phyloP scores from a whole-genome alignment of 441 rosid species.

The Euphorbia celastroides region DNA sequence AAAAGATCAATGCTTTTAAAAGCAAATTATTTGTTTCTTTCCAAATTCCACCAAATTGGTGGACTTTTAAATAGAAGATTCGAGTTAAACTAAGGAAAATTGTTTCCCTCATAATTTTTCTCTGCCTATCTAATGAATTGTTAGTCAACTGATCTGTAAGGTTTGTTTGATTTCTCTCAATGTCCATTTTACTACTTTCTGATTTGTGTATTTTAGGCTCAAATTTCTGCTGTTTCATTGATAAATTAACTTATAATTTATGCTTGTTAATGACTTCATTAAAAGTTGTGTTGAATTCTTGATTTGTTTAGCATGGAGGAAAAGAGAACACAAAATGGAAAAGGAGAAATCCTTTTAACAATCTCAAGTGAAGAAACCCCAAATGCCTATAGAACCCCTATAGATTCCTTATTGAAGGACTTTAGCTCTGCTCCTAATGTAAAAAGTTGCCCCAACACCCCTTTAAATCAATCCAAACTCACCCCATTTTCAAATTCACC shows the following conservation, averaged over 20 bases:
- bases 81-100: too few relatives aligned
- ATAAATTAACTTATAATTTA: too few relatives aligned
- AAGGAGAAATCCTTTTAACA: slow-evolving; percentile 41
- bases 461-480: slow-evolving; percentile 19
- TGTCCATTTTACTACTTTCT: neutral
- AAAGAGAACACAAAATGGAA: slow-evolving; percentile 26
- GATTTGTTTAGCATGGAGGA: slow-evolving; percentile 30
- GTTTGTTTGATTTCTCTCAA: neutral
- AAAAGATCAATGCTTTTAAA: too few relatives aligned
- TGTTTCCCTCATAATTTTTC: too few relatives aligned
- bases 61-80: too few relatives aligned
- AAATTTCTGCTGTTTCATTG: neutral
- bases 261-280: too few relatives aligned
- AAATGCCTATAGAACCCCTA: slow-evolving; percentile 12
- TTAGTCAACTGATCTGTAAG: too few relatives aligned
- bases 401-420: slow-evolving; percentile 23
- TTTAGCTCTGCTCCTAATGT: slow-evolving; percentile 7
- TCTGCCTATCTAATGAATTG: too few relatives aligned
- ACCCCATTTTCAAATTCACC: slow-evolving; percentile 31
- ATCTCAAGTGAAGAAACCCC: slow-evolving; percentile 34
- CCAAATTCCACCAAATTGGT: too few relatives aligned
- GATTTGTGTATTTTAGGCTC: neutral
- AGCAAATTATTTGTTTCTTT: too few relatives aligned
- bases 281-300: neutral
- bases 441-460: slow-evolving; percentile 19